Percentiles rank a stretch among this genome's conserved stretches.
Evolutionary conservation across 768 basidiomycete genomes (phyloP).

Genomic region (Kwoniella mangroviensis): DNA sequence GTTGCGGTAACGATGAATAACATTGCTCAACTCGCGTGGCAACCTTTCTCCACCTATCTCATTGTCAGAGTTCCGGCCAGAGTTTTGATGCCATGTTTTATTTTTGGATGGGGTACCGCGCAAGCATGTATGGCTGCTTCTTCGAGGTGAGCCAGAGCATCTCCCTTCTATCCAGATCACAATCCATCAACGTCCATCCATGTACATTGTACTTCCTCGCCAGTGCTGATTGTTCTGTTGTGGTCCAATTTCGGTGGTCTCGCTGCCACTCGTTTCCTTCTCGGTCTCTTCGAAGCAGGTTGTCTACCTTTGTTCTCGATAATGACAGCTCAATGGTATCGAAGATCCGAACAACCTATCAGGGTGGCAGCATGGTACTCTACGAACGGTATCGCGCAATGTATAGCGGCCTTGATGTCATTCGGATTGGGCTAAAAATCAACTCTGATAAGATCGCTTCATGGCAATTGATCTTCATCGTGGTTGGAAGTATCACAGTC

Average conservation of each 20-base stretch:
- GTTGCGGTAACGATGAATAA: slow-evolving; percentile 39
- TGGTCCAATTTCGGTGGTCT: slow-evolving; percentile 37
- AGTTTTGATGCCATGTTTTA: slow-evolving; percentile 45
- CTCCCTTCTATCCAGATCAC: neutral
- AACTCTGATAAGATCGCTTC: slow-evolving; percentile 25
- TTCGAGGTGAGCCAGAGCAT: neutral
- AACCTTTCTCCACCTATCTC: slow-evolving; percentile 53
- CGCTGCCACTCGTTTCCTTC: slow-evolving; percentile 54
- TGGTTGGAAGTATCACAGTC: slow-evolving; percentile 36
- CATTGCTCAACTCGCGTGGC: slow-evolving; percentile 53
- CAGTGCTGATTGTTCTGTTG: neutral
- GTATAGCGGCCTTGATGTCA: slow-evolving; percentile 7
- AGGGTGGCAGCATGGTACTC: slow-evolving; percentile 51
- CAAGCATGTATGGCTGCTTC: slow-evolving; percentile 42
- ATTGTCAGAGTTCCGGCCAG: slow-evolving; percentile 50
- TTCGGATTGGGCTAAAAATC: slow-evolving; percentile 37
- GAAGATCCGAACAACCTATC: slow-evolving; percentile 48
- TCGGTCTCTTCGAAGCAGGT: slow-evolving; percentile 54
- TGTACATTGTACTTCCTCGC: too few relatives aligned
- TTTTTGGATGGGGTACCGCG: slow-evolving; percentile 49
- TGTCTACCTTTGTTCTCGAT: slow-evolving; percentile 32
- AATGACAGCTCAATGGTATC: slow-evolving; percentile 57
- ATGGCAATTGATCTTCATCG: slow-evolving; percentile 44
- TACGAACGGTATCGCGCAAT: slow-evolving; percentile 43
- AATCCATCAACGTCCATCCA: too few relatives aligned